Conservation (phyloP, 139 green algal species). For the Auxenochlorella protothecoides region DNA sequence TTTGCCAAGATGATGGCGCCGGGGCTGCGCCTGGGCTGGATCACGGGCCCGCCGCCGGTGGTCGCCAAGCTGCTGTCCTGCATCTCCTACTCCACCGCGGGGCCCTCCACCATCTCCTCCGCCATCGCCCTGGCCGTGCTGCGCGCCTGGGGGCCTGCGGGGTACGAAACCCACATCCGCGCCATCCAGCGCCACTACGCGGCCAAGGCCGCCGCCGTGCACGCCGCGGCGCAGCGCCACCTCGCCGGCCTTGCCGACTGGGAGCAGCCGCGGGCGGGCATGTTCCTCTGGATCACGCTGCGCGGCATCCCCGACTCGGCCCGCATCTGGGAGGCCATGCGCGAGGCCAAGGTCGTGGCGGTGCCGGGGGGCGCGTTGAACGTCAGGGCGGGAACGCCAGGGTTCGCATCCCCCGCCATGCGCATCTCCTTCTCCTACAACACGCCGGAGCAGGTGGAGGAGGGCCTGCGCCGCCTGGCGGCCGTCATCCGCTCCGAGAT, state of each 20-base stretch:
- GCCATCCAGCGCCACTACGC: slow-evolving; percentile 34
- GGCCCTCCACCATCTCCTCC: slow-evolving; percentile 28
- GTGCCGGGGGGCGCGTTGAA: slow-evolving; percentile 19
- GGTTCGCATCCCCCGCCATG: slow-evolving; percentile 19
- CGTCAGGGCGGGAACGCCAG: slow-evolving; percentile 2
- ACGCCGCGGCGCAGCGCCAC: slow-evolving; percentile 13
- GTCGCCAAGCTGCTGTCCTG: slow-evolving; percentile 33
- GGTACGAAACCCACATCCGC: slow-evolving; percentile 29
- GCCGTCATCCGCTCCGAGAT: too few relatives aligned
- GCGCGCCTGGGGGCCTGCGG: slow-evolving; percentile 24
- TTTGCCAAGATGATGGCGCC: slow-evolving; percentile 59
- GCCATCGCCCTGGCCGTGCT: slow-evolving; percentile 22
- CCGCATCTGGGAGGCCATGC: slow-evolving; percentile 18
- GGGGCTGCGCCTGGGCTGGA: slow-evolving; percentile 61
- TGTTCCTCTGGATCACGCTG: slow-evolving; percentile 38
- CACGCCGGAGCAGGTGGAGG: slow-evolving; percentile 13
- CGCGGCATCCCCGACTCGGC: slow-evolving; percentile 11
- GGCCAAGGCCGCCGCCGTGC: slow-evolving; percentile 8
- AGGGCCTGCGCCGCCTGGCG: slow-evolving; percentile 29
- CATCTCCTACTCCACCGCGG: slow-evolving; percentile 26
- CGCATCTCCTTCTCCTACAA: slow-evolving; percentile 36
- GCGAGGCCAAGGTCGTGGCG: slow-evolving; percentile 20
- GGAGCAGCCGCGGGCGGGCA: slow-evolving; percentile 22
- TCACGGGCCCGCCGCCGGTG: slow-evolving; percentile 33
- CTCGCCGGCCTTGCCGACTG: slow-evolving; percentile 31